Evolutionary conservation across 1,284 basidiomycete species (phyloP).

Genomic region (Peniophora sp.): DNA sequence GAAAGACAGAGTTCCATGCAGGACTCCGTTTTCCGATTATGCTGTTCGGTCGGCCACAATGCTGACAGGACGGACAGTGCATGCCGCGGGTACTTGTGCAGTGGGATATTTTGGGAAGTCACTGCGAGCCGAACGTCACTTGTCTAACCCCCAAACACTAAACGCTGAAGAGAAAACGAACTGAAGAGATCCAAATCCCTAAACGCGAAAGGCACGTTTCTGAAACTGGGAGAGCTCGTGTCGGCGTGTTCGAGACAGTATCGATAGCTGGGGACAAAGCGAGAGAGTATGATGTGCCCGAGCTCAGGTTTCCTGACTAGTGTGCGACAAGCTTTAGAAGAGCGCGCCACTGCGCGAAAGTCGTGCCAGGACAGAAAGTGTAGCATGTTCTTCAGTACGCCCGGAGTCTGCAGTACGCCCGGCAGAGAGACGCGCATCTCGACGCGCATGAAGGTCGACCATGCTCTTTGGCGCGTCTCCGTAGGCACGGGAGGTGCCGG

Average conservation of each 20-base stretch:
- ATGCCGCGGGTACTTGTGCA: conserved; percentile 53
- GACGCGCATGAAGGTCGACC: too few species aligned
- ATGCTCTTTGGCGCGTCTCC: too few species aligned
- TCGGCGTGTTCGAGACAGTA: conserved; percentile 34
- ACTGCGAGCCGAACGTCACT: conserved; percentile 30
- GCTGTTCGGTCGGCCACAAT: conserved; percentile 23
- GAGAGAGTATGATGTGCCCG: conserved; percentile 46
- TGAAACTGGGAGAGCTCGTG: conserved; percentile 21
- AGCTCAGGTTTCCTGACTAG: conserved; percentile 33
- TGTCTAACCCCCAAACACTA: conserved; percentile 7
- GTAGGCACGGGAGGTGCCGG: too few species aligned
- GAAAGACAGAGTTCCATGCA: conserved; percentile 44
- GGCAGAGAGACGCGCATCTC: conserved; percentile 11
- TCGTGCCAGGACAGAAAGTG: conserved; percentile 42
- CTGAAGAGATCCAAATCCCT: conserved; percentile 53
- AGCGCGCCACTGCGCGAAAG: conserved; percentile 42
- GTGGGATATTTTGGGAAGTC: conserved; percentile 49
- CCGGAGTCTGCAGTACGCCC: conserved; percentile 28
- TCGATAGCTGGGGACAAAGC: conserved; percentile 52
- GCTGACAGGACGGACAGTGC: conserved; percentile 44
- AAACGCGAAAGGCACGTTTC: conserved; percentile 44
- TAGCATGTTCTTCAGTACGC: conserved; percentile 36
- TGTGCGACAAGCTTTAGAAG: conserved; percentile 37
- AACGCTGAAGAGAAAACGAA: conserved; percentile 27
- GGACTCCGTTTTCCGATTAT: conserved; percentile 28